These are phyloP conservation scores for Ilyonectria destructans DNA, from an alignment of 2,329 filamentous ascomycete genomes.

Conservation along the genomic window DNA sequence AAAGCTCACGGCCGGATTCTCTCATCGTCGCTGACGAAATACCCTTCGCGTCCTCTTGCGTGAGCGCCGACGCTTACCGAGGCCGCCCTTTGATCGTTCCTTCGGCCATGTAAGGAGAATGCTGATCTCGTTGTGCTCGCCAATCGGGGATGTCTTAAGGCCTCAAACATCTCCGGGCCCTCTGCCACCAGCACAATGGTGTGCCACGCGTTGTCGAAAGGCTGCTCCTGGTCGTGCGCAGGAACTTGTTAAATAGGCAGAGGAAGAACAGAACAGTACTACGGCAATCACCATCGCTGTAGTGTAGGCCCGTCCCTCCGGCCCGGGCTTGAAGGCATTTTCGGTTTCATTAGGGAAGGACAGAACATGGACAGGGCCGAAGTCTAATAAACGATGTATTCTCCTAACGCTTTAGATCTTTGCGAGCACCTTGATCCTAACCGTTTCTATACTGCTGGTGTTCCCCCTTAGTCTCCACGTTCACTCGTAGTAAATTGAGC, in stretches of 20 bases:
- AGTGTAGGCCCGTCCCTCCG: conserved; percentile 38
- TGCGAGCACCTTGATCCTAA: conserved; percentile 40
- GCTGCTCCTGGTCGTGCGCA: too few species aligned
- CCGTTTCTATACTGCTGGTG: conserved; percentile 43
- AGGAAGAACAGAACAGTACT: conserved; percentile 37
- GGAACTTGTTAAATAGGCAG: conserved; percentile 31
- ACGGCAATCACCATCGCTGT: conserved; percentile 39
- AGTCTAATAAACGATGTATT: conserved; percentile 45
- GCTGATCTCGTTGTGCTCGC: conserved; percentile 32
- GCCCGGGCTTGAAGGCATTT: conserved; percentile 39
- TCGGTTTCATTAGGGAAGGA: conserved; percentile 42
- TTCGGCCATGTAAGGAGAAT: conserved; percentile 30
- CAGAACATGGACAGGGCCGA: conserved; percentile 43
- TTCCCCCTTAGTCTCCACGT: conserved; percentile 39
- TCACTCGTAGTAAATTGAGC: conserved; percentile 38
- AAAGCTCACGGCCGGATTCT: conserved; percentile 33
- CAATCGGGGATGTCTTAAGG: conserved; percentile 29
- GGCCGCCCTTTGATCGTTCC: conserved; percentile 27
- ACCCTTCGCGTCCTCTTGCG: conserved; percentile 36
- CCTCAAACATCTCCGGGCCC: too few species aligned
- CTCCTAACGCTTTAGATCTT: conserved; percentile 42
- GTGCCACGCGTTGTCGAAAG: too few species aligned
- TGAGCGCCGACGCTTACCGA: conserved; percentile 36
- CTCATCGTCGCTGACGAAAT: conserved; percentile 36
- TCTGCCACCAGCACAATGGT: too few species aligned